phyloP scores from a whole-genome alignment of 2,329 filamentous ascomycete genomes.

The Colletotrichum abscissum region DNA sequence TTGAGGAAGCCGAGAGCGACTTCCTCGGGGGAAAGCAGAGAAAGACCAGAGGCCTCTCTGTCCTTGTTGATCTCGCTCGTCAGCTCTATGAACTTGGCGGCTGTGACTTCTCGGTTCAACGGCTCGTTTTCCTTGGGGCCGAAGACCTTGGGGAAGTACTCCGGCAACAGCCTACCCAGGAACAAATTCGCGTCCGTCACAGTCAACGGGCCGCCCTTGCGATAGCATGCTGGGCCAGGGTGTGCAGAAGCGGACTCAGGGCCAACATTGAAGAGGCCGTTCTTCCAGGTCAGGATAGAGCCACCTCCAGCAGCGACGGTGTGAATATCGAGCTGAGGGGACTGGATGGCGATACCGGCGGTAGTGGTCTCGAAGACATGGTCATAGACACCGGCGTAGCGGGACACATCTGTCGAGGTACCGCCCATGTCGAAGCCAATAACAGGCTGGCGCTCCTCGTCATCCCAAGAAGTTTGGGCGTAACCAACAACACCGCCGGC shows the following conservation, averaged over 20 bases:
- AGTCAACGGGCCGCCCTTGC: constrained; percentile 77
- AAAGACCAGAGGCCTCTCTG: constrained; percentile 38
- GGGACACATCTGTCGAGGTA: constrained; percentile 80
- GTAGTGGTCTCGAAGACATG: constrained; percentile 78
- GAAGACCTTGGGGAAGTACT: constrained; percentile 80
- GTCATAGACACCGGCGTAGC: constrained; percentile 65
- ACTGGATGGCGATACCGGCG: constrained; percentile 82
- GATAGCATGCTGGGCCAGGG: constrained; percentile 78
- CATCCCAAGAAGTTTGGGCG: constrained; percentile 78
- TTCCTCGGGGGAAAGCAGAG: constrained; percentile 46
- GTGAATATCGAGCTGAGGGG: constrained; percentile 84
- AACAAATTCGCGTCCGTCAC: constrained; percentile 80
- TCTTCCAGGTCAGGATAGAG: constrained; percentile 76
- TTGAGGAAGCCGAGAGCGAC: constrained; percentile 50
- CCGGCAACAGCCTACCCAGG: constrained; percentile 68
- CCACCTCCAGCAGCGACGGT: constrained; percentile 83
- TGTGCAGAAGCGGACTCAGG: constrained; percentile 78
- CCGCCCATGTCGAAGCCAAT: constrained; percentile 81
- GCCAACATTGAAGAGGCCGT: constrained; percentile 79
- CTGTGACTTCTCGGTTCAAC: constrained; percentile 53
- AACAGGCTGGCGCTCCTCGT: constrained; percentile 73
- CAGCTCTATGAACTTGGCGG: constrained; percentile 53
- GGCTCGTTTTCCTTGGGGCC: constrained; percentile 73
- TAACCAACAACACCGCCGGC: constrained; percentile 85
- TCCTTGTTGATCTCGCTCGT: constrained; percentile 54